Evolutionary conservation across 768 basidiomycete species (phyloP).

Genomic region (Nidularia pulvinata): DNA sequence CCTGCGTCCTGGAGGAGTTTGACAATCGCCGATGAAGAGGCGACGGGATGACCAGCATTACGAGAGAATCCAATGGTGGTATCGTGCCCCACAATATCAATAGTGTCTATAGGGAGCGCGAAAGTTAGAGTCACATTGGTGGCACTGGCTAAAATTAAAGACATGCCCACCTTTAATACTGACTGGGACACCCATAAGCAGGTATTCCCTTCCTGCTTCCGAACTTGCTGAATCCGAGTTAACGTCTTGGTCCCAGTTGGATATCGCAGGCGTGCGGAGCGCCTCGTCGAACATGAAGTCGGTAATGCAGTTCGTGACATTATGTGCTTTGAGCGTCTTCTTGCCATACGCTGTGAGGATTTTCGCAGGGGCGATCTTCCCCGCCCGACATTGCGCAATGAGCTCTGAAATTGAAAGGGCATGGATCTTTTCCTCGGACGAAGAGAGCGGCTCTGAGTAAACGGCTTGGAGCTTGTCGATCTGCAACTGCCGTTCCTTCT

Average conservation of each 20-base stretch:
- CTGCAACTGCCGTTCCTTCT: constrained; percentile 39
- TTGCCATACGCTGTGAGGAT: constrained; percentile 56
- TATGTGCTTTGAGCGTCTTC: constrained; percentile 50
- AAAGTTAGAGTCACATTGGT: background rate
- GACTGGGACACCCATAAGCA: constrained; percentile 67
- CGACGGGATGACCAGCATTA: constrained; percentile 39
- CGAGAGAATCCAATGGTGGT: constrained; percentile 62
- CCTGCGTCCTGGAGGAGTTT: constrained; percentile 60
- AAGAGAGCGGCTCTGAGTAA: constrained; percentile 39
- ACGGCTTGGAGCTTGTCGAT: constrained; percentile 35
- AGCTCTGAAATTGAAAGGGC: constrained; percentile 46
- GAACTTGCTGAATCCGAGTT: constrained; percentile 27
- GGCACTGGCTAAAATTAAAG: constrained; percentile 5
- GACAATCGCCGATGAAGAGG: constrained; percentile 51
- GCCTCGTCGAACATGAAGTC: constrained; percentile 60
- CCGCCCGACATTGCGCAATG: constrained; percentile 41
- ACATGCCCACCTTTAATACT: constrained; percentile 58
- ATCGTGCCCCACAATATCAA: constrained; percentile 56
- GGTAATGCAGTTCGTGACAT: constrained; percentile 65
- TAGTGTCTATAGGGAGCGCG: constrained; percentile 29
- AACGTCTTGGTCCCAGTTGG: constrained; percentile 34
- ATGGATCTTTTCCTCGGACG: constrained; percentile 45
- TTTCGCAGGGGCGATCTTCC: constrained; percentile 33
- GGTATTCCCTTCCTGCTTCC: constrained; percentile 34
- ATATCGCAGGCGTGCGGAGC: constrained; percentile 31